Evolutionary conservation across 2,329 filamentous ascomycete genomes (phyloP), one percentile per base, ranked within the genome.

Genomic region (Lasiodiplodia citricola): DNA sequence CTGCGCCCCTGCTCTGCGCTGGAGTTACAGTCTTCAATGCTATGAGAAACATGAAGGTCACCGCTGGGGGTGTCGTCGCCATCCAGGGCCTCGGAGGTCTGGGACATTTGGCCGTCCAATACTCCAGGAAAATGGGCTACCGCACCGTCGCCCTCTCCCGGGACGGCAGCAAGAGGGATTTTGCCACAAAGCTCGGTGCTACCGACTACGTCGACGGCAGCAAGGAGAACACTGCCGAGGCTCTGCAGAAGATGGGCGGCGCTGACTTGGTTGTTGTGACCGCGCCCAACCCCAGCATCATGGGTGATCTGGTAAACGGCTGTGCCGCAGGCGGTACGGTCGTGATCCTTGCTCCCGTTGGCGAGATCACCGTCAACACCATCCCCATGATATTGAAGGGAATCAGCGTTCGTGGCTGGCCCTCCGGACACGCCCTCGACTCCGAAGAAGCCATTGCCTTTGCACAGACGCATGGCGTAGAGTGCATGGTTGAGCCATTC

Each of bases 211-310:
- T 89, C 66, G 83, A 87, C 71, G 81, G 86, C 71, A 84, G 83
- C 71, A 81, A 82, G 50, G 80, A 83, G 31, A 85, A 90, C 55
- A 78, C 83, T 0, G 81, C 78, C 1, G 78, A 80, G 57, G 83
- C 83, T 68, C 81, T 91, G 41, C 79, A 80, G 78, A 84, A 84
- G 71, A 78, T 91, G 23, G 90, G 90, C 18, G 89, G 89, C 31
- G 90, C 90, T 0, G 82, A 83, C 3, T 78, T 90, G 64, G 86
- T 92, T 68, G 83, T 91, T 4, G 82, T 87, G 50, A 92, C 90
- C 3, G 89, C 88, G 3, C 89, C 90, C 6, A 88, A 87, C 74
- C 82, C 87, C 0, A 80, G 86, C 66, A 79, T 86, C 38, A 85
- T 92, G 63, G 74, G 81, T 1, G 82, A 83, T 4, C 75, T 92